Base-by-base conservation (phyloP, 305 asterid genomes). In the Ajuga reptans region DNA sequence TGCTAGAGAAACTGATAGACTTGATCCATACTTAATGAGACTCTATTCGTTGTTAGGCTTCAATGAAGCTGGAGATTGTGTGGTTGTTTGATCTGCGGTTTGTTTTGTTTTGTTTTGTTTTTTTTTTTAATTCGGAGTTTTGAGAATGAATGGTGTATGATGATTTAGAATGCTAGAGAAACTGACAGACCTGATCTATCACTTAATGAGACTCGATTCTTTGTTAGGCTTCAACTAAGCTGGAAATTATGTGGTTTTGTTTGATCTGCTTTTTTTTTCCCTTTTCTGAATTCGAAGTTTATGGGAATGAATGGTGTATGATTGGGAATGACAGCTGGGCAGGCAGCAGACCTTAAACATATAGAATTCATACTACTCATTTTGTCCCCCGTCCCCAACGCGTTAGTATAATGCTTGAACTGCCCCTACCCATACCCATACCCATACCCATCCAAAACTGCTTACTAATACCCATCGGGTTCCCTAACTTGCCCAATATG, bases 111-210 rank as follows among this genome's bases (percentile, higher is more conserved):
- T n/a, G n/a, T n/a, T n/a, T n/a, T n/a, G n/a, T n/a, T n/a, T n/a
- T 74, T 74, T 45, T 34, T 72, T 31, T 16, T 68, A 61, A 33
- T 59, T 45, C 41, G 3, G 15, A 6, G 43, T 6, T 41, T 59
- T 14, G 53, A 10, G 45, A 50, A 36, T 2, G 64, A 41, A 45
- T 75, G 37, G 27, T 42, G 51, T 24, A 10, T 24, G 62, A 18
- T 62, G 66, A 45, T 57, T 53, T 45, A 18, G 54, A 37, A n/a
- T 60, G 47, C 9, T 73, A 9, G 61, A 27, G 15, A 49, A 57
- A 64, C 51, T 66, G 64, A 45, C 52, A 12, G 45, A 27, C 68
- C 52, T 62, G 77, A 66, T 65, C 66, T 55, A 46, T 46, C 49
- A 9, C 49, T 4, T n/a, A 36, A 36, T 66, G 39, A 27, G 59